A percentile compares a stretch with the other conserved stretches of the same genome.
Evolutionary conservation across 305 asterid species (phyloP).

Genomic region (Withania somnifera): DNA sequence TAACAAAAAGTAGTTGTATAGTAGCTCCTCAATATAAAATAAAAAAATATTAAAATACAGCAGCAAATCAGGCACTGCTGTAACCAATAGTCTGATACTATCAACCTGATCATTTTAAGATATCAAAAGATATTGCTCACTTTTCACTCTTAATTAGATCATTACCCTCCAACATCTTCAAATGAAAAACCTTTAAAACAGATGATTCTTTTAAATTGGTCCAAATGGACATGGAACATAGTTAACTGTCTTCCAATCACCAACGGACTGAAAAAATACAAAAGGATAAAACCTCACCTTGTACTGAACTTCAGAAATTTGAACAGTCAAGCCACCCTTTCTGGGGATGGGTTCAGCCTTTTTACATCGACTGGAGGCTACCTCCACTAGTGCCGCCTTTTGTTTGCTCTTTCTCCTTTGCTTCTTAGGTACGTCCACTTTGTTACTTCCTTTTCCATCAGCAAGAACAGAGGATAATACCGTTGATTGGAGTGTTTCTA

Average conservation of each 20-base stretch:
- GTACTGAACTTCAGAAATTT: slow-evolving; percentile 25
- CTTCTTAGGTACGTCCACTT: slow-evolving; percentile 32
- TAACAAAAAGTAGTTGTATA: neutral
- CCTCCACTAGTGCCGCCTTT: slow-evolving; percentile 36
- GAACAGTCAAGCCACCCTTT: slow-evolving; percentile 30
- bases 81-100: neutral
- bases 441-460: slow-evolving; percentile 49
- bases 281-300: slow-evolving; percentile 29
- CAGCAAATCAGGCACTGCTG: neutral
- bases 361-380: slow-evolving; percentile 24
- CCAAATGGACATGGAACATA: neutral
- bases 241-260: neutral
- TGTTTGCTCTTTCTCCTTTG: slow-evolving; percentile 66
- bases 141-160: neutral
- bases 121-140: neutral
- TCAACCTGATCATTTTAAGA: neutral
- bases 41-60: neutral
- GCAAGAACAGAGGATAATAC: slow-evolving; percentile 28
- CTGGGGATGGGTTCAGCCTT: slow-evolving; percentile 20
- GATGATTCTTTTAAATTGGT: neutral
- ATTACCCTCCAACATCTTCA: neutral
- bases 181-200: neutral
- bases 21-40: neutral
- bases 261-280: neutral
- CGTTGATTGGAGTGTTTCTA: slow-evolving; percentile 32